Evolutionary conservation across 2,329 filamentous ascomycete genomes (phyloP).

Genomic region (Sphaerulina populicola): DNA sequence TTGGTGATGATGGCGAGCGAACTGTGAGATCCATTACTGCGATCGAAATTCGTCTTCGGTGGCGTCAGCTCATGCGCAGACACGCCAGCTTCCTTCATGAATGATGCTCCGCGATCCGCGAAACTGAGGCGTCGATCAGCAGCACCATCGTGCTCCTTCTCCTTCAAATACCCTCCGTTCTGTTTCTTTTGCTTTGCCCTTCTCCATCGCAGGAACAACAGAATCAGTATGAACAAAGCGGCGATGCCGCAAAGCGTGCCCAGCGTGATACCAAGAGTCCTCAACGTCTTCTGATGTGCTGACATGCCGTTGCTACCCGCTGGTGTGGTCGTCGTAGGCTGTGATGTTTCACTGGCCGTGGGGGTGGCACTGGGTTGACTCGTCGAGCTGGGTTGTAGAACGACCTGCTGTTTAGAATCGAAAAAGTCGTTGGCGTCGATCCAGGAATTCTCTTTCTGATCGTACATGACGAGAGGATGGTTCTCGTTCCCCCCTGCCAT

Average conservation of each 20-base stretch:
- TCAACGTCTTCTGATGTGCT: conserved; percentile 42
- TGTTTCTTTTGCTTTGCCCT: conserved; percentile 50
- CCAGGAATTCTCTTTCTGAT: conserved; percentile 69
- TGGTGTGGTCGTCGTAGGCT: conserved; percentile 34
- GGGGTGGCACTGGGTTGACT: conserved; percentile 31
- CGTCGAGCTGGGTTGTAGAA: conserved; percentile 23
- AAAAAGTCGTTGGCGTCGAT: conserved; percentile 61
- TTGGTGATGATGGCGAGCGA: conserved; percentile 48
- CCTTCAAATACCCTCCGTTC: conserved; percentile 33
- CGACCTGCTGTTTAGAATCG: conserved; percentile 37
- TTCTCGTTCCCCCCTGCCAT: conserved; percentile 66
- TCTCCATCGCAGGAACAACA: conserved; percentile 58
- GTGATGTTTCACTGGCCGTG: conserved; percentile 31
- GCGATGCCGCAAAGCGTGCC: conserved; percentile 71
- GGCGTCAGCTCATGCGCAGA: conserved; percentile 29
- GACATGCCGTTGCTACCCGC: conserved; percentile 24
- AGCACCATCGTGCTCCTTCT: conserved; percentile 30
- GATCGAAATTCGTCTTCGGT: conserved; percentile 15
- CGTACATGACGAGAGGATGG: conserved; percentile 66
- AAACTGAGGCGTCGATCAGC: conserved; percentile 39
- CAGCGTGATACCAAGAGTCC: conserved; percentile 71
- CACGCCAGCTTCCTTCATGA: conserved; percentile 46
- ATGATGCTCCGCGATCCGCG: conserved; percentile 44
- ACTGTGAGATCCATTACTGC: conserved; percentile 23
- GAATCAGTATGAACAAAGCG: conserved; percentile 59